Conservation (phyloP, 2,329 filamentous ascomycete genomes). For the Xylaria sp. region DNA sequence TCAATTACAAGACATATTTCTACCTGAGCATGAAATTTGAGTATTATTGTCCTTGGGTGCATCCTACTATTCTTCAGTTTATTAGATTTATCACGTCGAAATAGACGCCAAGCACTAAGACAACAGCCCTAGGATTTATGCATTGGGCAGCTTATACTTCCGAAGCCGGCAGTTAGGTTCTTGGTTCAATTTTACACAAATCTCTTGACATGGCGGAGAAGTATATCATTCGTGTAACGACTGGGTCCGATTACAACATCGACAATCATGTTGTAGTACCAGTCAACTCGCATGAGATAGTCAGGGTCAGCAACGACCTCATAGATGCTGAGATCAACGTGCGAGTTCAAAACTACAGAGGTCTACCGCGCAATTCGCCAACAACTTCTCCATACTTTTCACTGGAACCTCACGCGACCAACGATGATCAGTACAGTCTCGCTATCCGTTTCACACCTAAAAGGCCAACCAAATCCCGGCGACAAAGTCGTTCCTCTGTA, state of each 20-base stretch:
- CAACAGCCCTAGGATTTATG: background rate
- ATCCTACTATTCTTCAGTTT: background rate
- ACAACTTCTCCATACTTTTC: conserved; percentile 81
- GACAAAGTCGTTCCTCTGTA: conserved; percentile 10
- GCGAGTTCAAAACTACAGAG: conserved; percentile 72
- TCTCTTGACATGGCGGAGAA: conserved; percentile 69
- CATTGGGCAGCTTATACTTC: background rate
- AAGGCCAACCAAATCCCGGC: conserved; percentile 42
- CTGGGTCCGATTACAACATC: conserved; percentile 79
- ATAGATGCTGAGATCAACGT: conserved; percentile 77
- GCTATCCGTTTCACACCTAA: conserved; percentile 82
- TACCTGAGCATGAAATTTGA: background rate
- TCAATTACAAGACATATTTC: background rate
- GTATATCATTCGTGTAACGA: conserved; percentile 84
- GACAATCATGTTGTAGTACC: conserved; percentile 76
- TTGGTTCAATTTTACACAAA: background rate
- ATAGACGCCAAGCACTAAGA: background rate
- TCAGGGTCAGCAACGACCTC: conserved; percentile 70
- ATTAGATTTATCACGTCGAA: background rate
- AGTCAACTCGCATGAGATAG: conserved; percentile 75
- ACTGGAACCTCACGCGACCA: conserved; percentile 70
- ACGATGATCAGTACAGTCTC: conserved; percentile 85
- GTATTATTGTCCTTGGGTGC: background rate
- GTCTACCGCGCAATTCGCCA: conserved; percentile 78
- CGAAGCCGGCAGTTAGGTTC: background rate